Conservation (phyloP, 2,329 filamentous ascomycete genomes). For the Talaromyces sp. region DNA sequence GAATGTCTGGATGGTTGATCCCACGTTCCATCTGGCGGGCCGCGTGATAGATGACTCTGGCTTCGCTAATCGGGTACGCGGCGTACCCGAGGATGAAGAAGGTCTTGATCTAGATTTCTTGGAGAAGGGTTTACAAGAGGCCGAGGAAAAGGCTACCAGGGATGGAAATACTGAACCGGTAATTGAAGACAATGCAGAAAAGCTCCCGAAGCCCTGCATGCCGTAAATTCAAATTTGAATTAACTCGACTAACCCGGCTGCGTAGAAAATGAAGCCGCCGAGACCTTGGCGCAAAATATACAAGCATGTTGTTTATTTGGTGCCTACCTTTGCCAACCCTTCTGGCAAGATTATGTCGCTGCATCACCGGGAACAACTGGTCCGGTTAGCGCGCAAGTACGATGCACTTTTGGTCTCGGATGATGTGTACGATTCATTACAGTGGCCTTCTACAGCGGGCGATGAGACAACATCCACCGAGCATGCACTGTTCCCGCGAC, state of each 20-base stretch:
- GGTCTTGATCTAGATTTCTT: constrained; percentile 72
- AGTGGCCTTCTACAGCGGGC: constrained; percentile 64
- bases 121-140: constrained; percentile 52
- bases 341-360: constrained; percentile 80
- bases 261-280: constrained; percentile 59
- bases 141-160: constrained; percentile 49
- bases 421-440: constrained; percentile 92
- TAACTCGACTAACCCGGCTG: neutral
- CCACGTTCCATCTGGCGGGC: constrained; percentile 82
- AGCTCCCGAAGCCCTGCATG: too few relatives aligned
- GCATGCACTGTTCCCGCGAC: constrained; percentile 63
- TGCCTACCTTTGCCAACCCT: constrained; percentile 88
- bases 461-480: constrained; percentile 23
- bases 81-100: constrained; percentile 75
- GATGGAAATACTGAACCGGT: constrained; percentile 49
- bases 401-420: constrained; percentile 84
- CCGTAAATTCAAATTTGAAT: too few relatives aligned
- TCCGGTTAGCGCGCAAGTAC: constrained; percentile 74
- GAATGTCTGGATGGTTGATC: constrained; percentile 78
- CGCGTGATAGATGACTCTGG: constrained; percentile 83
- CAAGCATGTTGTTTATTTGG: constrained; percentile 82
- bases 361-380: constrained; percentile 65
- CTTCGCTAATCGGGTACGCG: constrained; percentile 67
- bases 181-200: too few relatives aligned
- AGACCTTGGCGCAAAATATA: constrained; percentile 74